A percentile compares a stretch with the other conserved stretches of the same genome.
Conservation (phyloP, 768 basidiomycete species). For the Auricularia cornea region DNA sequence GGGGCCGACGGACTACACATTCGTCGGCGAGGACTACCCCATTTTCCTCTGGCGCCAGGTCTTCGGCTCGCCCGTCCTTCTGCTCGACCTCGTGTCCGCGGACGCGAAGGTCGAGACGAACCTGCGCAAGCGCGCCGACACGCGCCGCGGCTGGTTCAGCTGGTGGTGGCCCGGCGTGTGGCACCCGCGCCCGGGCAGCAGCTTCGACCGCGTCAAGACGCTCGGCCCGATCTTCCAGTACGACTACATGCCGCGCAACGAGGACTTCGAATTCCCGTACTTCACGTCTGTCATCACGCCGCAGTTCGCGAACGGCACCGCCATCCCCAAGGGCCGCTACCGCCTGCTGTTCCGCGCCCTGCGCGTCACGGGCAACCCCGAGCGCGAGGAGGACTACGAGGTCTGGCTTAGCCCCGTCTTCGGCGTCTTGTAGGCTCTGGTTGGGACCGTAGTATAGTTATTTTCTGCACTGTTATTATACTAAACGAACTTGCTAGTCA, state of each 20-base stretch:
- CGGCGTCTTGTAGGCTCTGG: too few relatives aligned
- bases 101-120: too few relatives aligned
- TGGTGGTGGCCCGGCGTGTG: neutral
- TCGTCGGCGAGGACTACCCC: conserved; percentile 3
- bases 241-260: conserved; percentile 1
- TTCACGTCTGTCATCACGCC: neutral
- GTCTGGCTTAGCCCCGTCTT: conserved; percentile 11
- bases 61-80: too few relatives aligned
- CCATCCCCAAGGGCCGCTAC: conserved; percentile 27
- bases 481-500: too few relatives aligned
- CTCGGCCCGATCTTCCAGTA: neutral
- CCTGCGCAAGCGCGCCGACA: too few relatives aligned
- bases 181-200: neutral
- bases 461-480: too few relatives aligned
- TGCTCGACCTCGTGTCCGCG: too few relatives aligned
- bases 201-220: neutral
- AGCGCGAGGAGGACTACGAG: conserved; percentile 9
- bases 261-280: neutral
- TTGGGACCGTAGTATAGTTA: too few relatives aligned
- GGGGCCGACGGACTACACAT: neutral
- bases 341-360: conserved; percentile 7
- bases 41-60: too few relatives aligned
- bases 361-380: conserved; percentile 10
- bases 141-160: neutral
- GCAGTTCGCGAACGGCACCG: conserved; percentile 19